These are phyloP conservation scores for Elsinoe fawcettii DNA, from an alignment of 2,329 filamentous ascomycete species.

Conservation along the genomic window DNA sequence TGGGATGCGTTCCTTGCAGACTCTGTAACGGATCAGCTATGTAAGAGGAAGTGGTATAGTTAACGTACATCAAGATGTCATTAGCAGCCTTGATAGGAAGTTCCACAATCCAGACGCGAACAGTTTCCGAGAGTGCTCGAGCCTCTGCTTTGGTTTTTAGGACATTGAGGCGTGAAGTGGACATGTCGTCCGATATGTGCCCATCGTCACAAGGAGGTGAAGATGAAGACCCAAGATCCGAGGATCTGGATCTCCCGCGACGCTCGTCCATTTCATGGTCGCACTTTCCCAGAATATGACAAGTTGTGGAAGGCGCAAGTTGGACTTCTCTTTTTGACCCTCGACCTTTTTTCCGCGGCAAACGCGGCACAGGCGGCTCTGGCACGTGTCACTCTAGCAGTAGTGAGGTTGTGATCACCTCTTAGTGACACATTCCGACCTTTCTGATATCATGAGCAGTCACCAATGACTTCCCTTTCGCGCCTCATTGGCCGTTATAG, in stretches of 20 bases:
- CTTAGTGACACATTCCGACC: background rate
- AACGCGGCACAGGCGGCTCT: conserved; percentile 12
- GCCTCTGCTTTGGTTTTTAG: conserved; percentile 45
- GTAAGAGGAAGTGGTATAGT: conserved; percentile 12
- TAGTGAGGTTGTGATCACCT: background rate
- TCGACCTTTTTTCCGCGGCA: background rate
- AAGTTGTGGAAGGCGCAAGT: conserved; percentile 1
- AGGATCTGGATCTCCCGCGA: conserved; percentile 15
- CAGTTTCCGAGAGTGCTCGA: conserved; percentile 40
- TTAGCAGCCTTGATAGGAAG: conserved; percentile 66
- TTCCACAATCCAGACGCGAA: conserved; percentile 62
- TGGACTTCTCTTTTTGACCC: background rate
- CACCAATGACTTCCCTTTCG: background rate
- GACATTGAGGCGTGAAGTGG: conserved; percentile 14
- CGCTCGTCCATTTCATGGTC: conserved; percentile 13
- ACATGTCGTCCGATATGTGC: conserved; percentile 13
- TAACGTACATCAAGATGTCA: conserved; percentile 59
- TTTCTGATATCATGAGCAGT: background rate
- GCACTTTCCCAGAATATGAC: background rate
- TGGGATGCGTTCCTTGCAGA: conserved; percentile 39
- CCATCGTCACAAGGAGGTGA: background rate
- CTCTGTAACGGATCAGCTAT: conserved; percentile 27
- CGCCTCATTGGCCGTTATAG: conserved; percentile 31
- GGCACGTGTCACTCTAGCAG: background rate
- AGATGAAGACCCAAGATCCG: conserved; percentile 13